Evolutionary conservation across 202 grass and related monocot species (phyloP).

Genomic region (Miscanthus sacchariflorus): DNA sequence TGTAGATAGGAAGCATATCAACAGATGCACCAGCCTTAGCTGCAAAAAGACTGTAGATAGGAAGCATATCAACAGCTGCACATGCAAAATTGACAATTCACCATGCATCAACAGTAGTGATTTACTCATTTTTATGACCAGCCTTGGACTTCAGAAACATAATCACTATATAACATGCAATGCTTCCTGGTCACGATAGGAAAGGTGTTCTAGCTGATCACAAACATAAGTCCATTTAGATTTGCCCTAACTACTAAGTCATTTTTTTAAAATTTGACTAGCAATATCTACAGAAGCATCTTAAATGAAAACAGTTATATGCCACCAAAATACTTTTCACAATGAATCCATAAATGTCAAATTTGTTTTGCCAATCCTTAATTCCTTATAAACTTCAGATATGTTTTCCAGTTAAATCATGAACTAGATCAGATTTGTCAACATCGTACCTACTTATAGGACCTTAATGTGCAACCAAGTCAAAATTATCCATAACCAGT

Average conservation of each 20-base stretch:
- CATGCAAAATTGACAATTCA: background rate
- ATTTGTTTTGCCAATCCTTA: background rate
- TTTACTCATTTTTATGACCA: background rate
- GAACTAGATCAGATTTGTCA: background rate
- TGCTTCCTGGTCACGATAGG: background rate
- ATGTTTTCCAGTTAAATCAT: background rate
- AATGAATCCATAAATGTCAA: background rate
- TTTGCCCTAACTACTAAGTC: background rate
- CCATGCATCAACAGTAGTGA: background rate
- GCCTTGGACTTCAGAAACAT: conserved; percentile 22
- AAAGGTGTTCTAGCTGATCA: background rate
- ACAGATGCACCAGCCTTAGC: conserved; percentile 74
- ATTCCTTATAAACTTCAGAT: background rate
- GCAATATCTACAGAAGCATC: background rate
- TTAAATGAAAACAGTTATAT: background rate
- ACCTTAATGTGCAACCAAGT: background rate
- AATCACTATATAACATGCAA: background rate
- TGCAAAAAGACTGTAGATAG: conserved; percentile 85
- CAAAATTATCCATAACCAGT: background rate
- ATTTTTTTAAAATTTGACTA: background rate
- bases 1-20: conserved; percentile 52
- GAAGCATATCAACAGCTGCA: conserved; percentile 41
- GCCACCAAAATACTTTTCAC: background rate
- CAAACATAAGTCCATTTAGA: background rate
- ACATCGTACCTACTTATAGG: background rate